Conservation (phyloP, 78 protist genomes). For the Speleostelium caveatum region DNA sequence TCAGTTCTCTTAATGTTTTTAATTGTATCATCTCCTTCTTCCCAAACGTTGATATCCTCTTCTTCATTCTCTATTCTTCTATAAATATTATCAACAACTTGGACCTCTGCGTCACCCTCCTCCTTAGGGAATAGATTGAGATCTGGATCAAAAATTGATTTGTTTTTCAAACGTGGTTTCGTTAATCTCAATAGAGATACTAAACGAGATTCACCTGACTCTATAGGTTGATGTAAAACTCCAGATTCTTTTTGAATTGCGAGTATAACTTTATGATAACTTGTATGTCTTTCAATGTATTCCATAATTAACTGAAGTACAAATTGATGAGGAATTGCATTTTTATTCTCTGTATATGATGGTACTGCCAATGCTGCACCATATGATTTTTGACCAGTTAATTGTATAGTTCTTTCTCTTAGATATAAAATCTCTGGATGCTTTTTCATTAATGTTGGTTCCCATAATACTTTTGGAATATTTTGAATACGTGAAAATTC, state of each 20-base stretch:
- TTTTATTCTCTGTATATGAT: conserved; percentile 70
- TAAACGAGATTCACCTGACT: conserved; percentile 55
- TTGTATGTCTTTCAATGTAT: conserved; percentile 47
- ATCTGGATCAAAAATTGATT: conserved; percentile 60
- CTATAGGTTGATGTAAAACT: conserved; percentile 53
- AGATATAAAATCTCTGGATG: conserved; percentile 76
- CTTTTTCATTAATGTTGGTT: conserved; percentile 70
- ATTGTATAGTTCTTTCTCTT: conserved; percentile 49
- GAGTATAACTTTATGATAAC: conserved; percentile 17
- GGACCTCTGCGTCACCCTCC: conserved; percentile 54
- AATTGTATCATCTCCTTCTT: conserved; percentile 32
- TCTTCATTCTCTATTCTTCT: conserved; percentile 26
- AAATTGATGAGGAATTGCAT: conserved; percentile 61
- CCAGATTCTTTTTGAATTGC: conserved; percentile 65
- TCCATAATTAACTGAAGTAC: conserved; percentile 72
- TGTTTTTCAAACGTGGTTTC: conserved; percentile 44
- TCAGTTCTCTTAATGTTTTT: conserved; percentile 47
- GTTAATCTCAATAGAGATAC: conserved; percentile 36
- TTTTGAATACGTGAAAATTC: conserved; percentile 59
- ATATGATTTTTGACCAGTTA: conserved; percentile 62
- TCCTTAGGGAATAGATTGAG: conserved; percentile 14
- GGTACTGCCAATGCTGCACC: conserved; percentile 56
- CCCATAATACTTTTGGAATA: conserved; percentile 73
- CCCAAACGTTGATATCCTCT: conserved; percentile 73
- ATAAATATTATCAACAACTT: conserved; percentile 58